Percentiles rank a stretch among this genome's conserved stretches.
Evolutionary conservation across 116 monocot species (phyloP).

Genomic region (Papilionanthe hybrid): DNA sequence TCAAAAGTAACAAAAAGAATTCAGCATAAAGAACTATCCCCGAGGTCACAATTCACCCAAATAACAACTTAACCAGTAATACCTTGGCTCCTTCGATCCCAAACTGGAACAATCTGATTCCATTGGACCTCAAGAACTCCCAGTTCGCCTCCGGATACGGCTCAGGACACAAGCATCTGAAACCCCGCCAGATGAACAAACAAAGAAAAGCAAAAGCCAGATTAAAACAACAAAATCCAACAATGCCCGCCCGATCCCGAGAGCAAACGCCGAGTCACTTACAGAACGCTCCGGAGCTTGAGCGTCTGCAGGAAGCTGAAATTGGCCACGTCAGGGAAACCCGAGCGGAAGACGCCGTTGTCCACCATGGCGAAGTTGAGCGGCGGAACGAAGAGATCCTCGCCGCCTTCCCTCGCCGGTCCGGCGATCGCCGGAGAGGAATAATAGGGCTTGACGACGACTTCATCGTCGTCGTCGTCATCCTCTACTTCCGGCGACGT

Average conservation of each 20-base stretch:
- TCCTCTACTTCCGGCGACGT: neutral
- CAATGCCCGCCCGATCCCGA: neutral
- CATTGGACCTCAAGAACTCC: slow-evolving; percentile 36
- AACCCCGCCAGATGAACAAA: slow-evolving; percentile 5
- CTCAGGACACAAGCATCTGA: slow-evolving; percentile 52
- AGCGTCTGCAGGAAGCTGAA: slow-evolving; percentile 47
- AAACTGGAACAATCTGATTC: slow-evolving; percentile 49
- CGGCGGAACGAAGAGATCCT: slow-evolving; percentile 46
- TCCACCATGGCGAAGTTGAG: slow-evolving; percentile 63
- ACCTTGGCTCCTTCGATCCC: slow-evolving; percentile 59
- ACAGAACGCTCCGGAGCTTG: slow-evolving; percentile 48
- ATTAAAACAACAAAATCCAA: neutral
- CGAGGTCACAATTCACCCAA: neutral
- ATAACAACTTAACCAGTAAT: slow-evolving; percentile 1
- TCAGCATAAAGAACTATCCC: neutral
- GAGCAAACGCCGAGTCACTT: slow-evolving; percentile 3
- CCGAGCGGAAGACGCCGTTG: slow-evolving; percentile 49
- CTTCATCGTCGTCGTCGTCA: neutral
- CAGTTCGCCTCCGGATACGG: slow-evolving; percentile 37
- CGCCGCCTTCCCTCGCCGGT: slow-evolving; percentile 7
- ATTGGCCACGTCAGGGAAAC: slow-evolving; percentile 41
- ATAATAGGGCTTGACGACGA: neutral
- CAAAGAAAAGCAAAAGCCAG: neutral
- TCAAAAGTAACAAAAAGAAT: neutral
- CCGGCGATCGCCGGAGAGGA: neutral